Evolutionary conservation across 257 asterid genomes (phyloP), one percentile per base, ranked within the genome.

Genomic region (Ilex aquifolium): DNA sequence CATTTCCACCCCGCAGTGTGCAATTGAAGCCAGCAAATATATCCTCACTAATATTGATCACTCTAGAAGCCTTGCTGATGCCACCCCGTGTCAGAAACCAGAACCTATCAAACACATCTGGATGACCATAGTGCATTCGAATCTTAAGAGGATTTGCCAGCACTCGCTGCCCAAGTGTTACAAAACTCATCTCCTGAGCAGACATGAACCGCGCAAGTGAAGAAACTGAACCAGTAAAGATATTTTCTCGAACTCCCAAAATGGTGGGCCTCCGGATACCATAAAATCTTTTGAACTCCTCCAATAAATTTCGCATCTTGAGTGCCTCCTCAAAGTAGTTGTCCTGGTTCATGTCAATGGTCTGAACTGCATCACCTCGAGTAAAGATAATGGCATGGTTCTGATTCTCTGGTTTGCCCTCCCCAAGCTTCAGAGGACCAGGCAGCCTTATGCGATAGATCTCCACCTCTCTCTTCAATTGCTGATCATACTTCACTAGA

Each of bases 331-430:
- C 98, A 59, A 91, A 91, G 72, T 75, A 88, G 77, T 71, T 91
- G 77, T 91, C 98, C 73, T 91, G 98, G 72, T 91, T 91, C 98
- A 91, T 91, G 77, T 91, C 98, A 36, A 91, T 91, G 9, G 98
- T 80, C 80, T 91, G 98, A 74, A 91, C 32, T 5, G 98, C 98
- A 59, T 91, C 98, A 31, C 98, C 98, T 30, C 97, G 86, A 0
- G 97, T 91, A 77, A 91, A 91, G 69, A 91, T 91, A 57, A 88
- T 77, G 44, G 98, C 98, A 62, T 91, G 98, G 71, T 91, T 91
- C 70, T 91, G 98, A 79, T 91, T 91, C 80, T 91, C 98, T 13
- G 98, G 98, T 73, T 91, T 91, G 56, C 98, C 98, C 77, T 91
- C 98, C 74, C 98, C 98, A 59, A 91, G 88, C 72, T 91, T 91